Evolutionary conservation across 768 basidiomycete species (phyloP), one percentile per base, ranked within the genome.

Genomic region (Lenzites betulinus): DNA sequence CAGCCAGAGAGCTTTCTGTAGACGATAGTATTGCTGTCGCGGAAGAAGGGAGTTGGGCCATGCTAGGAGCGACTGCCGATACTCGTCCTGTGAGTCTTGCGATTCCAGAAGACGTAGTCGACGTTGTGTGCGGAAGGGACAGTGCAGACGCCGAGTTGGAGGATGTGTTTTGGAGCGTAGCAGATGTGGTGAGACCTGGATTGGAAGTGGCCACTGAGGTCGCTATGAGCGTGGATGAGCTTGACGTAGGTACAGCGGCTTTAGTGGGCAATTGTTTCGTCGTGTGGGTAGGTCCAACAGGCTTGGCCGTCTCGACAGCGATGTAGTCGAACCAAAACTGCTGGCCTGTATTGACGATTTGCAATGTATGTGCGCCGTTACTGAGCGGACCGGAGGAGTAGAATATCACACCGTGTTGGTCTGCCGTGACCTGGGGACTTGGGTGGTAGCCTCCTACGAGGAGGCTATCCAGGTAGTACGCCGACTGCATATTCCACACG

Each of bases 281-380:
- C 12, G 22, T 6, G 43, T 3, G 12, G 9, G 43, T 7, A 5
- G 43, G 22, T 18, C 30, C 47, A 49, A 16, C 26, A 13, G 11
- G 6, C 11, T 4, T 4, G 30, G 30, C 30, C 6, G 30, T 33
- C 11, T 33, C 30, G 30, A 33, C 30, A 33, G 15, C 47, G 28
- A 57, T 18, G 23, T 57, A 57, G 20, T 57, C 55, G 25, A 57
- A 46, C 55, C 47, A 57, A 18, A 57, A 49, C 18, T 57, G 55
- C n/a, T 41, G 25, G 36, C 55, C 55, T 36, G 49, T 41, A 47
- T 57, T 57, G 25, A 28, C 55, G 36, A 57, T 57, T 5, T 15
- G 11, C 28, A 57, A 38, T 2, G 36, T 49, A 23, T 57, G 55
- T 9, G 25, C 3, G 1, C 55, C 55, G 26, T 57, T 6, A 7